Percentiles rank a stretch among this genome's conserved stretches.
These are phyloP conservation scores for Purpureocillium takamizusanense DNA, from an alignment of 2,329 filamentous ascomycete species.

Conservation along the genomic window DNA sequence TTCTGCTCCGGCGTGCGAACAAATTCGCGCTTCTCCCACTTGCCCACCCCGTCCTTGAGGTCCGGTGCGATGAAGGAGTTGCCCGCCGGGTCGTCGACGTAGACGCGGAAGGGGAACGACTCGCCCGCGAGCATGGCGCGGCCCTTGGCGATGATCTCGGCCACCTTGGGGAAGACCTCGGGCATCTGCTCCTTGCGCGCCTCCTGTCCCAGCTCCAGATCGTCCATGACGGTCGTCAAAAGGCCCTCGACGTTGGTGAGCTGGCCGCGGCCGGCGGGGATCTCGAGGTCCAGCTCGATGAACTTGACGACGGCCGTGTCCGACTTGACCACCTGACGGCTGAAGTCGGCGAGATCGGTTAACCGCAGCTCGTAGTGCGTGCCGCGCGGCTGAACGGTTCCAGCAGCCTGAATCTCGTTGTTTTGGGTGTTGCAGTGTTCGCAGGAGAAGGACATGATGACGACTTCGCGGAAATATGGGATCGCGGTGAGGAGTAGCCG, in stretches of 20 bases:
- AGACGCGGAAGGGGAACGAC: constrained; percentile 79
- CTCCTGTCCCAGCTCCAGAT: constrained; percentile 75
- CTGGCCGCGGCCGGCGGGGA: constrained; percentile 83
- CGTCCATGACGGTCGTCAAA: constrained; percentile 66
- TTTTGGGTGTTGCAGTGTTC: constrained; percentile 83
- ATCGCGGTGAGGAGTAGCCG: constrained; percentile 83
- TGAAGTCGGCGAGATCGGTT: constrained; percentile 63
- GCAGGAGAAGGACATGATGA: constrained; percentile 95
- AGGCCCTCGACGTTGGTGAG: constrained; percentile 91
- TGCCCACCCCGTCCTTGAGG: constrained; percentile 68
- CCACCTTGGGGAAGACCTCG: constrained; percentile 70
- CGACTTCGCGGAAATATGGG: constrained; percentile 94
- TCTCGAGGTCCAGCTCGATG: constrained; percentile 86
- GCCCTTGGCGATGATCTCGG: constrained; percentile 64
- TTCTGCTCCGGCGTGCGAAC: constrained; percentile 79
- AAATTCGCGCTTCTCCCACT: constrained; percentile 84
- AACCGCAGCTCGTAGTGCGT: constrained; percentile 75
- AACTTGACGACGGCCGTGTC: constrained; percentile 80
- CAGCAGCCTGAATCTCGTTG: constrained; percentile 88
- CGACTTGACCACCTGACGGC: constrained; percentile 84
- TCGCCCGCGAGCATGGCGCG: constrained; percentile 69
- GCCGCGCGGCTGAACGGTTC: constrained; percentile 84
- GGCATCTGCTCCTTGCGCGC: constrained; percentile 68
- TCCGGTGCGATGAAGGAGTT: constrained; percentile 96
- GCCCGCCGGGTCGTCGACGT: constrained; percentile 82